Percentiles rank a stretch among this genome's conserved stretches.
Conservation (phyloP, 768 basidiomycete species). For the Sarcodon sp. region DNA sequence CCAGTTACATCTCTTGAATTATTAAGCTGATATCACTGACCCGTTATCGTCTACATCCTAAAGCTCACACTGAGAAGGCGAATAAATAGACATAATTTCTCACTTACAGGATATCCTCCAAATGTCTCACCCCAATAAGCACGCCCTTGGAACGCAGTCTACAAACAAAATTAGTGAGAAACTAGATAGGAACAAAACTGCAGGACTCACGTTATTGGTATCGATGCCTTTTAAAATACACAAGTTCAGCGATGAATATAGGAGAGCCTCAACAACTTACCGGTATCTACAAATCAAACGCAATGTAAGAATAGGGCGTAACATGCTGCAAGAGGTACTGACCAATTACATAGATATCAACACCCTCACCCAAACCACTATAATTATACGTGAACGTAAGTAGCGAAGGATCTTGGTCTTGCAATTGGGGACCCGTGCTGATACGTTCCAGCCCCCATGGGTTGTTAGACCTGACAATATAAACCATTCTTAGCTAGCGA, state of each 20-base stretch:
- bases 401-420: conserved; percentile 3
- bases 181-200: neutral
- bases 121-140: neutral
- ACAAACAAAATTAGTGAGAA: neutral
- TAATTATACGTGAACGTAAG: conserved; percentile 13
- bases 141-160: neutral
- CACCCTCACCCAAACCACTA: conserved; percentile 19
- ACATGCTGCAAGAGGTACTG: no score
- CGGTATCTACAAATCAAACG: conserved; percentile 16
- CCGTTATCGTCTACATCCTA: neutral
- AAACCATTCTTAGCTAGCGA: neutral
- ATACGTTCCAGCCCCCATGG: conserved; percentile 12
- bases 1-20: conserved; percentile 3
- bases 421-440: conserved; percentile 4
- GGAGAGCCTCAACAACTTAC: neutral
- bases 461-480: conserved; percentile 6
- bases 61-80: neutral
- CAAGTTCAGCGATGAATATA: no score
- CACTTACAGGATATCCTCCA: neutral
- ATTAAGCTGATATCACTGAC: neutral
- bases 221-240: neutral
- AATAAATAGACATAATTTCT: neutral
- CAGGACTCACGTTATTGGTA: neutral
- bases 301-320: no score
- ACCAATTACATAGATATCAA: conserved; percentile 27